phyloP scores from a whole-genome alignment of 768 basidiomycete genomes.

The Fomitopsis pulvina region DNA sequence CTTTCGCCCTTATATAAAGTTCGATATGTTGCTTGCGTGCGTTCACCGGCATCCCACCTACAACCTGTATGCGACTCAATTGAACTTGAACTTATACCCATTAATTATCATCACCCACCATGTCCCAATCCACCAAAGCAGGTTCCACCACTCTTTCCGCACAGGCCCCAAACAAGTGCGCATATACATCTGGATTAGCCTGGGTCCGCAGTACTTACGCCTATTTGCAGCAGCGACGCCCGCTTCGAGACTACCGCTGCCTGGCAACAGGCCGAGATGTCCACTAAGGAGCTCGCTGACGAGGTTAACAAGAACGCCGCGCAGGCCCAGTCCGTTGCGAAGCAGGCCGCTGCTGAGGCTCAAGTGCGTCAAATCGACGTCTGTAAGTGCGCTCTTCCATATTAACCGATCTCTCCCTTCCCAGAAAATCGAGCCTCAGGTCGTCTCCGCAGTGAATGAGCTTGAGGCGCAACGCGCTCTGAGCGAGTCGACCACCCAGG shows the following conservation, averaged over 20 bases:
- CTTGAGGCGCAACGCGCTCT: slow-evolving; percentile 20
- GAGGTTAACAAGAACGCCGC: slow-evolving; percentile 44
- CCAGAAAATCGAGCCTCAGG: slow-evolving; percentile 17
- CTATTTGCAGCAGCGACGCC: slow-evolving; percentile 19
- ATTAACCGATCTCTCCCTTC: not conserved
- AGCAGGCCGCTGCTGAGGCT: slow-evolving; percentile 45
- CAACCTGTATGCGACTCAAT: not conserved
- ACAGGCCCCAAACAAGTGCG: slow-evolving; percentile 3
- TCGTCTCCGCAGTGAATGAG: slow-evolving; percentile 20
- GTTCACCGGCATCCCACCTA: not conserved
- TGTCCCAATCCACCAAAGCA: slow-evolving; percentile 3
- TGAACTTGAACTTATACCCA: slow-evolving; percentile 4
- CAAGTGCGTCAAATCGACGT: slow-evolving; percentile 31
- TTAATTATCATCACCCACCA: not conserved
- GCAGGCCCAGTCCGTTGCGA: slow-evolving; percentile 37
- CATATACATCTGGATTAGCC: not conserved
- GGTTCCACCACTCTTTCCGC: not conserved
- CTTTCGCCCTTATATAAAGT: too few species aligned
- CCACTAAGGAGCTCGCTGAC: slow-evolving; percentile 31
- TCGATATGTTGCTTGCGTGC: too few species aligned
- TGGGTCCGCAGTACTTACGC: slow-evolving; percentile 1
- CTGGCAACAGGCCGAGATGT: slow-evolving; percentile 42
- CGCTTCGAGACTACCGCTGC: slow-evolving; percentile 50
- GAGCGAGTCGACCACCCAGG: slow-evolving; percentile 38
- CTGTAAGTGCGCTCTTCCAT: not conserved